phyloP scores from a whole-genome alignment of 768 basidiomycete species.

The Mycena metata region DNA sequence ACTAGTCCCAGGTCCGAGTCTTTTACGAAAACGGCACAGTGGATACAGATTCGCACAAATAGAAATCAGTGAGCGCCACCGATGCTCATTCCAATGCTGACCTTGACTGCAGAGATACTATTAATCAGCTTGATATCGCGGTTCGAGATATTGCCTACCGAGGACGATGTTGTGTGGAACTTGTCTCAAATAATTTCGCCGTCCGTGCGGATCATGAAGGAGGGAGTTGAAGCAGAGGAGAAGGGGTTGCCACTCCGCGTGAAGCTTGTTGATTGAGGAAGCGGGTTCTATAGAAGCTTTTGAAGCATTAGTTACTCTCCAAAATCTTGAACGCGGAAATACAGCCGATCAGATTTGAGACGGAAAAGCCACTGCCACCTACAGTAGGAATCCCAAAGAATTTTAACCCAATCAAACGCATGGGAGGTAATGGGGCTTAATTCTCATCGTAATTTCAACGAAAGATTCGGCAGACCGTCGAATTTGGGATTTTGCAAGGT shows the following conservation, averaged over 20 bases:
- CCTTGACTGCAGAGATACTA: slow-evolving; percentile 52
- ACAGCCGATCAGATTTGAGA: too few species aligned
- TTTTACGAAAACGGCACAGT: slow-evolving; percentile 36
- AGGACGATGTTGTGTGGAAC: slow-evolving; percentile 60
- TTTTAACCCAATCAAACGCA: too few species aligned
- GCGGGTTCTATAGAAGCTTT: too few species aligned
- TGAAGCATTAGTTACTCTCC: too few species aligned
- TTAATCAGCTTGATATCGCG: slow-evolving; percentile 52
- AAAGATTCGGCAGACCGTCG: too few species aligned
- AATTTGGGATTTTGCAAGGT: too few species aligned
- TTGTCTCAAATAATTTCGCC: slow-evolving; percentile 63
- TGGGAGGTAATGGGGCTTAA: too few species aligned
- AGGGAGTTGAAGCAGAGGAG: slow-evolving; percentile 43
- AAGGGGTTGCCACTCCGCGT: slow-evolving; percentile 51
- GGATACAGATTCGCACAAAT: slow-evolving; percentile 69
- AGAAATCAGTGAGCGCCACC: slow-evolving; percentile 63
- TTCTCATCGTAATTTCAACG: too few species aligned
- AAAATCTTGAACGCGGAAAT: too few species aligned
- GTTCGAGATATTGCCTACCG: slow-evolving; percentile 52
- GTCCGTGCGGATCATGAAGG: slow-evolving; percentile 47
- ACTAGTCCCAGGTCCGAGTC: too few species aligned
- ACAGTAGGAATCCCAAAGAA: too few species aligned
- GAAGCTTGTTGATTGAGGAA: background rate
- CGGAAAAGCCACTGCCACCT: too few species aligned
- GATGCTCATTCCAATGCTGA: background rate